Base-by-base conservation (phyloP, 768 basidiomycete genomes). In the Cantharellus cinnabarinus region DNA sequence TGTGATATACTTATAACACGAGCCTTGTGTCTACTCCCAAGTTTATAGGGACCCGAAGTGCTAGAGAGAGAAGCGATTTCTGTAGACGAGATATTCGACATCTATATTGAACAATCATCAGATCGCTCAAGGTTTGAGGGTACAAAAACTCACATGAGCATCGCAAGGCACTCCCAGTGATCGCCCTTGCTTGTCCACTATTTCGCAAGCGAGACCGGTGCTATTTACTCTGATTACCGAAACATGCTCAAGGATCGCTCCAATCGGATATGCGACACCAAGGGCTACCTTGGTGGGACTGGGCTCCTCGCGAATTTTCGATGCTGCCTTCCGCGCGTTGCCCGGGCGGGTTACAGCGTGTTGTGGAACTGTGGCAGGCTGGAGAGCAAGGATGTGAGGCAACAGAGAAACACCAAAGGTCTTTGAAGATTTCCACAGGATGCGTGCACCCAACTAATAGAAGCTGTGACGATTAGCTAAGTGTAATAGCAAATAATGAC, bases 51-150 rank as follows among this genome's bases (percentile, higher is more conserved):
- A 15, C 87, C 85, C 29, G 82, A 79, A n/a, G 75, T 70, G 3
- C 70, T 61, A 3, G 85, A 79, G 34, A 95, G 72, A n/a, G 81
- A 76, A 14, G 84, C 77, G n/a, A 90, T 73, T 67, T 89, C 89
- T 52, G 91, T 87, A 67, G 98, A 91, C 4, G 89, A 86, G 52
- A 85, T 75, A 68, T 95, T 89, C 5, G 94, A 95, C 65, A 99
- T 95, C 90, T 98, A 64, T 10, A 56, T 20, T 38, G 59, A 37
- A 14, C 51, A 40, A 29, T 56, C 54, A 57, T 3, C 3, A 41
- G 35, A 48, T 10, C 60, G 29, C 14, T 10, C 20, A 53, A 3
- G 52, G 29, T 15, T 40, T 41, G 41, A 55, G 50, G 60, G 59
- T 57, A 20, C 62, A n/a, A 50, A 14, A 38, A 71, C 85, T 67